A percentile compares a stretch with the other conserved stretches of the same genome.
Conservation (phyloP, 495 filamentous ascomycete genomes). For the Lichina pygmaea region DNA sequence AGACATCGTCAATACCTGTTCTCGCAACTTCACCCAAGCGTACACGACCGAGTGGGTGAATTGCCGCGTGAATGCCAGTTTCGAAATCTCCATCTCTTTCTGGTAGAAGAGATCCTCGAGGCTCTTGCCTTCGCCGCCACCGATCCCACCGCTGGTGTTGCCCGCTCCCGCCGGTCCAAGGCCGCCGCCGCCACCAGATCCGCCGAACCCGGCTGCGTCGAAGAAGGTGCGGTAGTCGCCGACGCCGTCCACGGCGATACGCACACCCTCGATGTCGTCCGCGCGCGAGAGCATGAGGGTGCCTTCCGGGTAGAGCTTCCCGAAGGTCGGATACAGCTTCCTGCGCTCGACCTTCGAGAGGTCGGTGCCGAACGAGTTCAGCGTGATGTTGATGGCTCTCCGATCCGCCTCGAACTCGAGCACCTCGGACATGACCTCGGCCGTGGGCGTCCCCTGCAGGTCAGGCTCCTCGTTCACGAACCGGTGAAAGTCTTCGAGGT, state of each 20-base stretch:
- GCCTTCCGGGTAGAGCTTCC: conserved; percentile 75
- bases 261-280: conserved; percentile 81
- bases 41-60: conserved; percentile 92
- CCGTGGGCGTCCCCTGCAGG: conserved; percentile 63
- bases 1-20: conserved; percentile 42
- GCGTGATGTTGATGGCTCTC: conserved; percentile 92
- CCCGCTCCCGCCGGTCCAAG: conserved; percentile 17
- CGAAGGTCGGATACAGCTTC: conserved; percentile 89
- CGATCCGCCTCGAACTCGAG: conserved; percentile 92
- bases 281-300: conserved; percentile 85
- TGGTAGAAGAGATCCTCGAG: conserved; percentile 96
- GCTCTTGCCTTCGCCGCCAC: conserved; percentile 56
- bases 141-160: conserved; percentile 52
- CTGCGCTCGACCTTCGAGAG: conserved; percentile 77
- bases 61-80: conserved; percentile 81
- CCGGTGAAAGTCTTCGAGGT: conserved; percentile 87
- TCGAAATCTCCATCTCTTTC: conserved; percentile 96
- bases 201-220: conserved; percentile 65
- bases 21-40: conserved; percentile 89
- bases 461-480: conserved; percentile 73
- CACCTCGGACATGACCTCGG: conserved; percentile 83
- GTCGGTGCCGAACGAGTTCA: conserved; percentile 97
- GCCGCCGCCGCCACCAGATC: conserved; percentile 27
- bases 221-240: conserved; percentile 84
- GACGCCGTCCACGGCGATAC: conserved; percentile 75